Conservation (phyloP, 805 yeast genomes). For the Suhomyces sp. region DNA sequence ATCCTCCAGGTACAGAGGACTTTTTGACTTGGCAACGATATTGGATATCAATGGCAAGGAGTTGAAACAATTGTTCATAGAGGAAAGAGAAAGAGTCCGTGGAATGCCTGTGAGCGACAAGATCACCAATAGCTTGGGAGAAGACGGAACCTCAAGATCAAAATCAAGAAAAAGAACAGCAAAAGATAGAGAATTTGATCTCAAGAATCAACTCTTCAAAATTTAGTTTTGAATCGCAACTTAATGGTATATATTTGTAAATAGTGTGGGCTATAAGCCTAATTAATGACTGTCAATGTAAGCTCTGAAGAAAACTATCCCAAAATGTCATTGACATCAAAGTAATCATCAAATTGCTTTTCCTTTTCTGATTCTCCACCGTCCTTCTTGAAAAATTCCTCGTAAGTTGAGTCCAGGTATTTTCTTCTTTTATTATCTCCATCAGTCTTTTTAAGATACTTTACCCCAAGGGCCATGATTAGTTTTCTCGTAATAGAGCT, state of each 20-base stretch:
- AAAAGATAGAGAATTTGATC: slow-evolving; percentile 43
- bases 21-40: slow-evolving; percentile 38
- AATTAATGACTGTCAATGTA: too few relatives aligned
- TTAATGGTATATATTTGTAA: too few relatives aligned
- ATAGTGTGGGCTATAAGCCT: too few relatives aligned
- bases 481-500: slow-evolving; percentile 19
- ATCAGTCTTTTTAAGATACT: slow-evolving; percentile 19
- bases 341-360: slow-evolving; percentile 12
- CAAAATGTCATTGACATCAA: slow-evolving; percentile 14
- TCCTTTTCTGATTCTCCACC: slow-evolving; percentile 1
- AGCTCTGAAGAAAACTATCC: too few relatives aligned
- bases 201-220: slow-evolving; percentile 38
- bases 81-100: slow-evolving; percentile 30
- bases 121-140: slow-evolving; percentile 36
- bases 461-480: slow-evolving; percentile 20
- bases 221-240: too few relatives aligned
- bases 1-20: slow-evolving; percentile 26
- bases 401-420: slow-evolving; percentile 5
- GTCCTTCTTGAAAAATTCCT: slow-evolving; percentile 6
- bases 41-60: slow-evolving; percentile 26
- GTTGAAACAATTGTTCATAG: slow-evolving; percentile 21
- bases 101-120: slow-evolving; percentile 27
- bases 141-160: slow-evolving; percentile 36
- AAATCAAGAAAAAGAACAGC: slow-evolving; percentile 42
- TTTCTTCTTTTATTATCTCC: slow-evolving; percentile 16